phyloP scores from a whole-genome alignment of 768 basidiomycete genomes.

The Mycena metata region DNA sequence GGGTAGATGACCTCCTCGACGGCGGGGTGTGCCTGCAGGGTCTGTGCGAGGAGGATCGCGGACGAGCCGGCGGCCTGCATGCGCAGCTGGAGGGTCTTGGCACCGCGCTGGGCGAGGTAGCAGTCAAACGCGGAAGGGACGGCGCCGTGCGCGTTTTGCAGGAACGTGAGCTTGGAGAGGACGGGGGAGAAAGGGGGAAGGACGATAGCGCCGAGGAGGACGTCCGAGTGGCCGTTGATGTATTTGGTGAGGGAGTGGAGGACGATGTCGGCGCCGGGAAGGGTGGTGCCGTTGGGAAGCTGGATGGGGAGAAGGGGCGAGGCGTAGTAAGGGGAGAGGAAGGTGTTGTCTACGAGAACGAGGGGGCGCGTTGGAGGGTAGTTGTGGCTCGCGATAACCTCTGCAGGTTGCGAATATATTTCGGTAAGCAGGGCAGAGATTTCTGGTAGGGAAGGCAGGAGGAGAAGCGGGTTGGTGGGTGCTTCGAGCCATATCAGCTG shows the following conservation, averaged over 20 bases:
- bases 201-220: slow-evolving; percentile 89
- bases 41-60: slow-evolving; percentile 80
- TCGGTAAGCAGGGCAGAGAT: slow-evolving; percentile 66
- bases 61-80: slow-evolving; percentile 90
- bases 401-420: slow-evolving; percentile 36
- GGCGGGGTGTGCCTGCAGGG: slow-evolving; percentile 64
- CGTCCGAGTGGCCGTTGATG: slow-evolving; percentile 94
- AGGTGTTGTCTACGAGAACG: slow-evolving; percentile 94
- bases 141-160: slow-evolving; percentile 91
- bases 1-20: slow-evolving; percentile 93
- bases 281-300: slow-evolving; percentile 26
- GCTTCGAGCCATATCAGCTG: slow-evolving; percentile 96
- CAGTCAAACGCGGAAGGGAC: slow-evolving; percentile 89
- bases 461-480: slow-evolving; percentile 95
- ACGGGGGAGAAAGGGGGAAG: slow-evolving; percentile 70
- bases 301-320: slow-evolving; percentile 77
- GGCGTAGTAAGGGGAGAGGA: slow-evolving; percentile 92
- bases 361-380: slow-evolving; percentile 76
- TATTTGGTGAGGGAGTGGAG: slow-evolving; percentile 91
- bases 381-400: slow-evolving; percentile 53
- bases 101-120: slow-evolving; percentile 91
- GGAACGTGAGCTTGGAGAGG: slow-evolving; percentile 76
- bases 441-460: slow-evolving; percentile 83
- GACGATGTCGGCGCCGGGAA: slow-evolving; percentile 86
- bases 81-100: slow-evolving; percentile 91